Evolutionary conservation across 768 basidiomycete species (phyloP), one percentile per base, ranked within the genome.

Genomic region (Auricularia heimuer): DNA sequence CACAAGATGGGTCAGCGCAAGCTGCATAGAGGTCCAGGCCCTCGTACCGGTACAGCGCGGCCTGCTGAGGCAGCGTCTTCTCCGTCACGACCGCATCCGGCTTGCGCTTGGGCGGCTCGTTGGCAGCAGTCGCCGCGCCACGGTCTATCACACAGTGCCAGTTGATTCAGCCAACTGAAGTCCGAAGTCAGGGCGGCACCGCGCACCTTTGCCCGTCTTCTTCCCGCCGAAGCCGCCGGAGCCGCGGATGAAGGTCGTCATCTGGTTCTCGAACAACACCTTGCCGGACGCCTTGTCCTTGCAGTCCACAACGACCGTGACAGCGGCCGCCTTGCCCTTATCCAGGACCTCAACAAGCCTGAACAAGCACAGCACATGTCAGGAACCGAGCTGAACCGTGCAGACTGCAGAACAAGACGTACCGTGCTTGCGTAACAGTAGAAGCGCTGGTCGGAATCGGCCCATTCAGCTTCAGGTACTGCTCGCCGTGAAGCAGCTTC

Each of bases 401-500:
- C 64, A 35, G 14, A n/a, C 21, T 8, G 39, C 6, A 34, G 56
- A 60, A 14, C 34, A 24, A 8, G 24, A 77, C 78, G 54, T 72
- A 86, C 87, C 88, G 82, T 4, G 86, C 82, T 68, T 89, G 80
- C 72, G 82, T 95, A 36, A 92, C 80, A 24, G 98, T 79, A 24
- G 88, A 84, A 0, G 86, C 96, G 66, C 81, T 86, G 0, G 92
- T 92, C 0, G 96, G 95, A 66, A 98, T 90, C 0, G 90, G 87
- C 1, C 79, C 86, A 70, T 90, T 88, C 74, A 99, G 92, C 66
- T 85, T 82, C 69, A 99, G 78, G 75, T 92, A 98, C 71, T 98
- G 97, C 73, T 99, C 97, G 56, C 97, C 97, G 73, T 99, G 97
- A 18, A 99, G 83, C n/a, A 99, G 80, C 76, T 93, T 98, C 60